Conservation (phyloP, 2,329 filamentous ascomycete genomes). For the Aspergillus spinulosporus region DNA sequence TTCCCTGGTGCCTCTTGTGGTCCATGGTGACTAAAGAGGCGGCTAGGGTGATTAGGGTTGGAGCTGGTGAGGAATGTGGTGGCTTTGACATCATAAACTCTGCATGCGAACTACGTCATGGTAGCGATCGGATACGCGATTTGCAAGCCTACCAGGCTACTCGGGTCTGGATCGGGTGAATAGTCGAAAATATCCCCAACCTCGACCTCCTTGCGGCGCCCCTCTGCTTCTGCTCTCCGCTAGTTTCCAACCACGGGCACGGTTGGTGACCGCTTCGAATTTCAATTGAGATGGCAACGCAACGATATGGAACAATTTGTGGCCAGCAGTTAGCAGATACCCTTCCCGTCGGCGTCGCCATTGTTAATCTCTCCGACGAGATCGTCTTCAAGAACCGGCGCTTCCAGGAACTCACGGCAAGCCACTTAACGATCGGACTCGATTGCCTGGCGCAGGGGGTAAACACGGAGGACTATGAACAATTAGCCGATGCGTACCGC, state of each 20-base stretch:
- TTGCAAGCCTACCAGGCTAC: not conserved
- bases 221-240: too few relatives aligned
- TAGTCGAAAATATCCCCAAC: too few relatives aligned
- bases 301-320: constrained; percentile 5
- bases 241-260: not conserved
- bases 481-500: constrained; percentile 17
- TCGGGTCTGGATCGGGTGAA: too few relatives aligned
- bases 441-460: constrained; percentile 23
- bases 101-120: too few relatives aligned
- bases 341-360: constrained; percentile 26
- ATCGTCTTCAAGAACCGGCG: constrained; percentile 24
- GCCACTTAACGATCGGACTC: constrained; percentile 6
- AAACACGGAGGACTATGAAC: constrained; percentile 22
- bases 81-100: too few relatives aligned
- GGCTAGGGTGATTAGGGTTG: not conserved
- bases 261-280: not conserved
- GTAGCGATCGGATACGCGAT: too few relatives aligned
- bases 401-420: constrained; percentile 23
- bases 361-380: constrained; percentile 24
- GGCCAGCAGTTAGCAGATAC: constrained; percentile 32
- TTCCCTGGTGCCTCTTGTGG: not conserved
- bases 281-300: not conserved
- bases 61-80: too few relatives aligned
- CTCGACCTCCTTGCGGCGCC: too few relatives aligned
- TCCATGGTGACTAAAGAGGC: not conserved